These are phyloP conservation scores for Dichomitus squalens DNA, from an alignment of 1,284 basidiomycete genomes.

Conservation along the genomic window DNA sequence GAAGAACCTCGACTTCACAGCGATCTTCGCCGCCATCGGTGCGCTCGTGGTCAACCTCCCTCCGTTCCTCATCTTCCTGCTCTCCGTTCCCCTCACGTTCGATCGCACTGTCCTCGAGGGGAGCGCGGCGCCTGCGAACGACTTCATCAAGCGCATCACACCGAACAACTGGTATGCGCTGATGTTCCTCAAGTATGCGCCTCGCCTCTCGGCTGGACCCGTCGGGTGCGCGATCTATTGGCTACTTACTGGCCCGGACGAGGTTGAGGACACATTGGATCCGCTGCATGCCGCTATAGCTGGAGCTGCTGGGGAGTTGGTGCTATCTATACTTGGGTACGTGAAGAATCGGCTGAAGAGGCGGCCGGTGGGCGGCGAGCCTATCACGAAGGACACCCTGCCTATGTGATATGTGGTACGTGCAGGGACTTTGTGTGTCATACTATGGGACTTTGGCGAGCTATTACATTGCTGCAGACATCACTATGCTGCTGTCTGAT, in stretches of 20 bases:
- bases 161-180: too few species aligned
- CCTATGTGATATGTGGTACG: not conserved
- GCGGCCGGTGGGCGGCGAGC: not conserved
- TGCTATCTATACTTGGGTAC: too few species aligned
- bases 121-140: constrained; percentile 13
- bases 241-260: too few species aligned
- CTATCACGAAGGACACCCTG: not conserved
- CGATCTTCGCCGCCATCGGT: constrained; percentile 12
- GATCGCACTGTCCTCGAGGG: constrained; percentile 14
- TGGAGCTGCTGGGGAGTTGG: not conserved
- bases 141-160: constrained; percentile 17
- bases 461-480: not conserved
- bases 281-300: constrained; percentile 1
- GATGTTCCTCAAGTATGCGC: too few species aligned
- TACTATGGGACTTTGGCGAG: not conserved
- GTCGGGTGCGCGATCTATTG: too few species aligned
- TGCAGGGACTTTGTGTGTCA: not conserved
- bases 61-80: constrained; percentile 13
- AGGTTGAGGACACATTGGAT: too few species aligned
- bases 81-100: constrained; percentile 16
- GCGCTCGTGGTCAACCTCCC: constrained; percentile 16
- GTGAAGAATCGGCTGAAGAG: not conserved
- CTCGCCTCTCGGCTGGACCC: too few species aligned
- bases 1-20: constrained; percentile 7
- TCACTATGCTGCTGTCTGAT: not conserved